Conservation (phyloP, 331 rosid species). For the Arachis monticola region DNA sequence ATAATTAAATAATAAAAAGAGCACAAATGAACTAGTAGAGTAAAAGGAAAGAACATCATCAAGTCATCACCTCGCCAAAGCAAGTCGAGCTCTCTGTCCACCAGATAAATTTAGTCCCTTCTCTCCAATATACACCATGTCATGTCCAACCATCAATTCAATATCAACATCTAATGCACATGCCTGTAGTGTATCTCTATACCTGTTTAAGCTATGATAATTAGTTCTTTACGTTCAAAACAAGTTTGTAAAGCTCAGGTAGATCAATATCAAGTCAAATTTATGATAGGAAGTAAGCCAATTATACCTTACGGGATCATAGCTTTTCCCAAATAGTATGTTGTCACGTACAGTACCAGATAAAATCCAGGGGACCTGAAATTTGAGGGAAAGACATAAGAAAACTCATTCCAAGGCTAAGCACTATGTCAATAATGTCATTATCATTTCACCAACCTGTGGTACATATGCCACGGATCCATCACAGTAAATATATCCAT, state of each 20-base stretch:
- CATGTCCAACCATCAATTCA: constrained; percentile 88
- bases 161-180: constrained; percentile 87
- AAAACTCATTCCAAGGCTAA: constrained; percentile 35
- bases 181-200: constrained; percentile 69
- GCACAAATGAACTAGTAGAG: constrained; percentile 8
- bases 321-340: constrained; percentile 79
- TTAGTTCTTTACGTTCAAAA: constrained; percentile 23
- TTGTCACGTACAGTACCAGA: constrained; percentile 95
- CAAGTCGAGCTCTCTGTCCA: constrained; percentile 96
- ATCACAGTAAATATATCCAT: constrained; percentile 62
- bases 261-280: constrained; percentile 28
- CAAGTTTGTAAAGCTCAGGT: constrained; percentile 23
- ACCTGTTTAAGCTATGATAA: constrained; percentile 50
- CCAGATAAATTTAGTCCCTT: constrained; percentile 91
- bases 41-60: not conserved
- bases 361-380: constrained; percentile 92
- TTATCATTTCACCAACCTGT: constrained; percentile 64
- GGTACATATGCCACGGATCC: constrained; percentile 88
- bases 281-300: not conserved
- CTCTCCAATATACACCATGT: constrained; percentile 92
- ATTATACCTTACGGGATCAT: constrained; percentile 68
- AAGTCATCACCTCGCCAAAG: constrained; percentile 79
- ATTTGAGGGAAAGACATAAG: constrained; percentile 34
- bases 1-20: constrained; percentile 30
- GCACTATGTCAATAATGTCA: not conserved